Evolutionary conservation across 2,329 filamentous ascomycete genomes (phyloP).

Genomic region (Fusarium verrucosum): DNA sequence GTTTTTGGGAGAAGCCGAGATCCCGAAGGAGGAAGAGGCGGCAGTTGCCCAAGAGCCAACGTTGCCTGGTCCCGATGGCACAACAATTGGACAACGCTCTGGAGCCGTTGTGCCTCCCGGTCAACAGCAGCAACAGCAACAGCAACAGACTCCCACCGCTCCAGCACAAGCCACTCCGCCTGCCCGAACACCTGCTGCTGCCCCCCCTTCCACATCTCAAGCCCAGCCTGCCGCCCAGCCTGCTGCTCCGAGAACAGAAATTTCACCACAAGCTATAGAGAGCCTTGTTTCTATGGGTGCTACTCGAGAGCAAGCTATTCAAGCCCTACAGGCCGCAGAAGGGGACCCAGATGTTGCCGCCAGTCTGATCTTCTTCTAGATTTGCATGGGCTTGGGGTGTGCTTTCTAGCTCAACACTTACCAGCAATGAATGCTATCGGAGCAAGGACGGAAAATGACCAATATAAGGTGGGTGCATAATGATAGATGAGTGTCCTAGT

Average conservation of each 20-base stretch:
- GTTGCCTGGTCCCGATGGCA: constrained; percentile 86
- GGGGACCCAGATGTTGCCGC: constrained; percentile 93
- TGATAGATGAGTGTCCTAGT: constrained; percentile 36
- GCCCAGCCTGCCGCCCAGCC: constrained; percentile 43
- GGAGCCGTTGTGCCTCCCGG: constrained; percentile 70
- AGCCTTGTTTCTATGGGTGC: constrained; percentile 83
- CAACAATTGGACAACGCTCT: constrained; percentile 82
- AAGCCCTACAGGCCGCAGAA: constrained; percentile 81
- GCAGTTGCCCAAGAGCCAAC: constrained; percentile 81
- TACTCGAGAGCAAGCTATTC: constrained; percentile 76
- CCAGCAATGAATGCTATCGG: constrained; percentile 16
- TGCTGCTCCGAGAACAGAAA: constrained; percentile 45
- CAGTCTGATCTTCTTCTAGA: constrained; percentile 70
- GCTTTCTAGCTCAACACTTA: constrained; percentile 18
- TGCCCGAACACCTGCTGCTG: constrained; percentile 41
- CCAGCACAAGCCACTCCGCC: constrained; percentile 40
- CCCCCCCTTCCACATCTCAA: constrained; percentile 42
- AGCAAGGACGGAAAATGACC: constrained; percentile 21
- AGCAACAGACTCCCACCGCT: constrained; percentile 23
- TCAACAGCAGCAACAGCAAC: constrained; percentile 20
- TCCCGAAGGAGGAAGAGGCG: constrained; percentile 86
- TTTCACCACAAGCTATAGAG: constrained; percentile 74
- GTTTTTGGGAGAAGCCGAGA: constrained; percentile 92
- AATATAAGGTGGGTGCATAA: constrained; percentile 25
- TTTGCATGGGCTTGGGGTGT: constrained; percentile 5